phyloP scores from a whole-genome alignment of 192 early-diverging fungal species.

The Podochytrium sp. region DNA sequence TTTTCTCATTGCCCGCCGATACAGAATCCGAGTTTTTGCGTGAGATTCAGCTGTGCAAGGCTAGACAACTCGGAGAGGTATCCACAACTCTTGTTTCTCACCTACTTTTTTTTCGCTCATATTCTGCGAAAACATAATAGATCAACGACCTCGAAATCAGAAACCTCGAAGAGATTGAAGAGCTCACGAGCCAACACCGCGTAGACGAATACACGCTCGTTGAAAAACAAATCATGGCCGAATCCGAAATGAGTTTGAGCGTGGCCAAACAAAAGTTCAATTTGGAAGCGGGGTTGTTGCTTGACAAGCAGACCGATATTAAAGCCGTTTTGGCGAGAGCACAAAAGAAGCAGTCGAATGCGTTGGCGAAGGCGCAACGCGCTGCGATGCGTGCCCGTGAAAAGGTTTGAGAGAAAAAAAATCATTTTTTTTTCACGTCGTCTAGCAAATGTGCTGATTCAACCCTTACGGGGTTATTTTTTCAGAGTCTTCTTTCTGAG shows the following conservation, averaged over 20 bases:
- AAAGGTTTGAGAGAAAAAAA: constrained; percentile 27
- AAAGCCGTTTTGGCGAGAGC: background rate
- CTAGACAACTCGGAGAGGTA: constrained; percentile 24
- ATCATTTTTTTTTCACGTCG: background rate
- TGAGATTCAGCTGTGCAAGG: constrained; percentile 31
- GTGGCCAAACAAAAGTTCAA: constrained; percentile 10
- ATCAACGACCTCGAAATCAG: constrained; percentile 32
- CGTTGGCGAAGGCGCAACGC: constrained; percentile 16
- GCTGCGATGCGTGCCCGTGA: constrained; percentile 17
- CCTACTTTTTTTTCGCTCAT: background rate
- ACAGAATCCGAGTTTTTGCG: constrained; percentile 32
- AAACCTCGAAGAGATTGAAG: constrained; percentile 26
- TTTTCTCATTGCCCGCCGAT: no score
- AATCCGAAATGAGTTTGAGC: background rate
- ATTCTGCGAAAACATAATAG: background rate
- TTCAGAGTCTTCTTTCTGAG: constrained; percentile 24
- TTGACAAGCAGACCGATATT: constrained; percentile 19
- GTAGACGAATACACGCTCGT: constrained; percentile 28
- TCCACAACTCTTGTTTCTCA: background rate
- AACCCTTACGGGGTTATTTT: background rate
- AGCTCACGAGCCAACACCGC: constrained; percentile 9
- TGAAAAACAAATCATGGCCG: constrained; percentile 10
- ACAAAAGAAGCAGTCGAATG: constrained; percentile 21
- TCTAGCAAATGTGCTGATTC: background rate
- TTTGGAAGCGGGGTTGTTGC: constrained; percentile 1